Evolutionary conservation across 768 basidiomycete genomes (phyloP), one percentile per base, ranked within the genome.

Genomic region (Tricholoma hemisulphureum): DNA sequence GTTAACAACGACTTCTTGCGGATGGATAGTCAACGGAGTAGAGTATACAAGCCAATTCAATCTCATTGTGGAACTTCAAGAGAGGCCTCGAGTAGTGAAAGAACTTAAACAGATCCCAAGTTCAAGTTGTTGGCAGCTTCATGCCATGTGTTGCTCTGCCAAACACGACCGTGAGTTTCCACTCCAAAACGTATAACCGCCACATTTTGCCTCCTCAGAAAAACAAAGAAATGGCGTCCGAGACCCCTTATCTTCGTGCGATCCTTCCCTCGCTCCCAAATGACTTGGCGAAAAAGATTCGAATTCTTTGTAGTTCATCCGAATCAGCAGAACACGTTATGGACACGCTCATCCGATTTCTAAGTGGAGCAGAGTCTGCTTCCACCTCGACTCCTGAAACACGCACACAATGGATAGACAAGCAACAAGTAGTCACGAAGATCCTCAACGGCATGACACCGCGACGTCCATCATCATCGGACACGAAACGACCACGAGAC

Each of bases 301-400:
- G 70, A 16, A 62, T 56, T 37, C 59, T 75, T 8, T 75, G 73
- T 55, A 59, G 63, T 20, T 67, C 73, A 14, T 59, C 72, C 2
- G 71, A 73, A 37, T 58, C 63, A 23, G 55, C 62, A 8, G 73
- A 77, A 60, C 34, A 63, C 26, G 58, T 71, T 6, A 66, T 83
- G 14, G 80, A 81, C 52, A 73, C 73, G 39, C 64, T 81, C 3
- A 71, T 81, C 28, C 71, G 79, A 37, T 77, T 83, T 53, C 61
- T 80, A 6, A 58, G 61, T 26, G 81, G 80, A 21, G 79, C 74
- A 16, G 73, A 73, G 11, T 71, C 70, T 61, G 65, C 73, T 13
- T 56, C 74, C 9, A 67, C 71, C 20, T 59, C 73, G 10, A 65
- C 72, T 0, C 59, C 67, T 1, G 65, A 65, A 20, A 56, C 68